Conservation (phyloP, 192 early-diverging fungal species). For the Globomyces pollinis-pini region DNA sequence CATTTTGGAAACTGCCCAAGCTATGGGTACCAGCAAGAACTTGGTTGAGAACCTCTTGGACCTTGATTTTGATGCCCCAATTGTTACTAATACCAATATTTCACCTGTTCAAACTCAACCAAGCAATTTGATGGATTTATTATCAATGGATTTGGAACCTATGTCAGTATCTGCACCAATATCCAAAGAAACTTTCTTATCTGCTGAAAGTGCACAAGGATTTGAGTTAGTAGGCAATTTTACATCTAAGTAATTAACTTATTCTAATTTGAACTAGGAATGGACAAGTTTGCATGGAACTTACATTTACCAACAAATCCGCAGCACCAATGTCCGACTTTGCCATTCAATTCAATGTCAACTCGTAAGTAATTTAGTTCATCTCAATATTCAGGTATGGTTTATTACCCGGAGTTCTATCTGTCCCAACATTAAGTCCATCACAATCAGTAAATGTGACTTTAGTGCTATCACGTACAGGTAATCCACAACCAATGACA, state of each 20-base stretch:
- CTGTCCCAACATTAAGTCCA: constrained; percentile 26
- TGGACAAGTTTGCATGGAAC: constrained; percentile 30
- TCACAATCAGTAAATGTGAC: constrained; percentile 11
- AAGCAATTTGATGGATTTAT: constrained; percentile 39
- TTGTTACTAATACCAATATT: constrained; percentile 11
- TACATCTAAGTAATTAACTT: constrained; percentile 3
- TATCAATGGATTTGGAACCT: constrained; percentile 15
- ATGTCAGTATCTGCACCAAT: neutral
- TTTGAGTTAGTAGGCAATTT: constrained; percentile 29
- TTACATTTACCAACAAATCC: constrained; percentile 33
- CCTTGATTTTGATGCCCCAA: constrained; percentile 59
- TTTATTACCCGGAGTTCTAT: constrained; percentile 31
- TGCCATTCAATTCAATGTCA: constrained; percentile 55
- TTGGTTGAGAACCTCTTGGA: constrained; percentile 65
- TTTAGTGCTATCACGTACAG: constrained; percentile 17
- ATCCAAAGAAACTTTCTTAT: constrained; percentile 21
- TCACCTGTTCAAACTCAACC: constrained; percentile 5
- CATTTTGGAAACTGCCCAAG: constrained; percentile 27
- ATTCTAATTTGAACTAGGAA: constrained; percentile 7
- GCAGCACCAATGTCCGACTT: constrained; percentile 35
- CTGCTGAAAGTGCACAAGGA: constrained; percentile 22
- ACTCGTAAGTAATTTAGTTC: constrained; percentile 25
- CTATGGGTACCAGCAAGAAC: constrained; percentile 34
- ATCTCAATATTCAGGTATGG: too few species aligned
- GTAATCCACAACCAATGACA: constrained; percentile 26